A percentile compares a stretch with the other conserved stretches of the same genome.
Conservation (phyloP, 2,329 filamentous ascomycete species). For the Curvularia spicifera region DNA sequence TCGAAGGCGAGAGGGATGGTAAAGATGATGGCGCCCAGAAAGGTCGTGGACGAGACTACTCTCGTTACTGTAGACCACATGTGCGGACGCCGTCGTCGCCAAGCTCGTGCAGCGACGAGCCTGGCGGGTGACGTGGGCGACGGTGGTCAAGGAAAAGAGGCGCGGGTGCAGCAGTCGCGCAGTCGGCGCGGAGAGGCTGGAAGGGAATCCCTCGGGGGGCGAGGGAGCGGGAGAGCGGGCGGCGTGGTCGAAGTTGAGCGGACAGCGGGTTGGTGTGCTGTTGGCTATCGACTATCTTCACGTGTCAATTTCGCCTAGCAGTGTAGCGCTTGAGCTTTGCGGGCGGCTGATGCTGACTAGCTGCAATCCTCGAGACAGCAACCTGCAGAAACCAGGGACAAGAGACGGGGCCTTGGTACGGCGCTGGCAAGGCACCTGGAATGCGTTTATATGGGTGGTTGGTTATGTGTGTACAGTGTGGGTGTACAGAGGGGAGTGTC, state of each 20-base stretch:
- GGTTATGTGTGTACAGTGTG: neutral
- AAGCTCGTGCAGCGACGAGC: constrained; percentile 57
- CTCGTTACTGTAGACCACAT: constrained; percentile 80
- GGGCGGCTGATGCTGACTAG: constrained; percentile 9
- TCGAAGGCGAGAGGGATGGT: constrained; percentile 97
- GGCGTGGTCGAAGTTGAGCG: constrained; percentile 23
- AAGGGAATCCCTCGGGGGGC: constrained; percentile 22
- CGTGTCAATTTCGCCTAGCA: constrained; percentile 34
- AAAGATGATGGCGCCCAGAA: constrained; percentile 90
- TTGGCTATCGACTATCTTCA: constrained; percentile 38
- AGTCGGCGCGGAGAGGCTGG: constrained; percentile 33
- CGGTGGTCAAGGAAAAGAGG: constrained; percentile 14
- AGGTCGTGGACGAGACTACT: constrained; percentile 78
- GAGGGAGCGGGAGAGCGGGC: constrained; percentile 17
- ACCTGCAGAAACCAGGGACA: neutral
- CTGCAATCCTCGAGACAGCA: neutral
- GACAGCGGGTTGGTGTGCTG: constrained; percentile 8
- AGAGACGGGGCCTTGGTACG: neutral
- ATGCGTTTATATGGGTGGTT: constrained; percentile 16
- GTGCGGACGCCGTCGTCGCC: constrained; percentile 56
- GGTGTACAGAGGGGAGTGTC: constrained; percentile 4
- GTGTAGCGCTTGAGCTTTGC: constrained; percentile 13
- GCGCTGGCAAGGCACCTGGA: neutral
- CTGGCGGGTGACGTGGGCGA: constrained; percentile 36
- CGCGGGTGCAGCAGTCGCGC: constrained; percentile 40